These are phyloP conservation scores for Dendrothele bispora DNA, from an alignment of 768 basidiomycete species.

Conservation along the genomic window DNA sequence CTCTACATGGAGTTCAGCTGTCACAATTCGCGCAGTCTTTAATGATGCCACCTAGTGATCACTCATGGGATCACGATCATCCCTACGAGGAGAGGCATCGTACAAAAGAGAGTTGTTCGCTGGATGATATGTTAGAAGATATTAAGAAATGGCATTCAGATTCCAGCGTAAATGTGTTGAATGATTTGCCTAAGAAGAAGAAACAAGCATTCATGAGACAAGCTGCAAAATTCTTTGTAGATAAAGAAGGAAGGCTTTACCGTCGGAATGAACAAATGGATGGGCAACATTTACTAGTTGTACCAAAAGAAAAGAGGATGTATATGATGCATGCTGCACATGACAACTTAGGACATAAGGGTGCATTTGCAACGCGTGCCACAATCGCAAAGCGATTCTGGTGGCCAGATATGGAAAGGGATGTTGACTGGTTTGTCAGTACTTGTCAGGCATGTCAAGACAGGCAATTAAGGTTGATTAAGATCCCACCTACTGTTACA, in stretches of 20 bases:
- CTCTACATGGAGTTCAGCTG: background rate
- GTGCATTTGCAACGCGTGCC: conserved; percentile 5
- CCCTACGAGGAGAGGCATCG: background rate
- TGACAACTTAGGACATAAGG: conserved; percentile 13
- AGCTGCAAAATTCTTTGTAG: conserved; percentile 14
- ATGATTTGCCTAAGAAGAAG: conserved; percentile 5
- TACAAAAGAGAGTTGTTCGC: background rate
- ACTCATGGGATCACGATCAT: background rate
- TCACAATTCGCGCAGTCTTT: background rate
- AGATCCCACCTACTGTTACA: too few species aligned
- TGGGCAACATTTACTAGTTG: conserved; percentile 16
- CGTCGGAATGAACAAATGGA: background rate
- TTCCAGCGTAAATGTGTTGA: conserved; percentile 15
- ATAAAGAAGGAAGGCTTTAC: conserved; percentile 15
- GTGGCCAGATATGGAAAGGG: conserved; percentile 19
- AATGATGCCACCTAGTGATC: background rate
- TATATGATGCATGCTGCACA: background rate
- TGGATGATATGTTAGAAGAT: background rate
- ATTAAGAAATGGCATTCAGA: background rate
- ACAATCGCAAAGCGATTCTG: conserved; percentile 17
- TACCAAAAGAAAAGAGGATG: conserved; percentile 9
- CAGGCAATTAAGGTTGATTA: too few species aligned
- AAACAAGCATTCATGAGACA: conserved; percentile 1
- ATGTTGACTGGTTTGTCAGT: conserved; percentile 29
- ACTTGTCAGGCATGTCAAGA: conserved; percentile 33